These are phyloP conservation scores for Trametes cubensis DNA, from an alignment of 768 basidiomycete species.

Conservation along the genomic window DNA sequence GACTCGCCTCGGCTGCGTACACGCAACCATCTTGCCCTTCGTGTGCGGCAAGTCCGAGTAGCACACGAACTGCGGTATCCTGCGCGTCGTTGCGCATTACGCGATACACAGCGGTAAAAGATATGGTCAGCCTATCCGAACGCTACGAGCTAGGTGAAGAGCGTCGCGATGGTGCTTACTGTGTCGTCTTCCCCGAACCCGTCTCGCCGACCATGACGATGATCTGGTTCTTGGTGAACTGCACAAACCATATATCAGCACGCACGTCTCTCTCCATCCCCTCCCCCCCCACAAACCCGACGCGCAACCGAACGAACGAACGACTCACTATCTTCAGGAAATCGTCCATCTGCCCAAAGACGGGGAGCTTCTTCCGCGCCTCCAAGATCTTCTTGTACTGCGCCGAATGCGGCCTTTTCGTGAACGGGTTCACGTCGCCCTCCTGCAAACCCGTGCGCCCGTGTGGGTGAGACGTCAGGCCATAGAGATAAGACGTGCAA, in stretches of 20 bases:
- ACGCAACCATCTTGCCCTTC: constrained; percentile 89
- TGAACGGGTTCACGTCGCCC: constrained; percentile 86
- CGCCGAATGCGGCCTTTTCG: constrained; percentile 70
- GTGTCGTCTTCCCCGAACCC: constrained; percentile 94
- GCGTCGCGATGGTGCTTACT: constrained; percentile 54
- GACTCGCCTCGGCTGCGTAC: constrained; percentile 94
- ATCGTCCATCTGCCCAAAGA: constrained; percentile 89
- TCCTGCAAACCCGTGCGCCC: constrained; percentile 47
- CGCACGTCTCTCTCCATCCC: constrained; percentile 34
- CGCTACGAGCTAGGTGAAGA: no score
- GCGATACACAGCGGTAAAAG: no score
- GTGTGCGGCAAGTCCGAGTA: constrained; percentile 92
- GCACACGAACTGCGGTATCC: constrained; percentile 96
- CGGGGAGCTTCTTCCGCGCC: constrained; percentile 84
- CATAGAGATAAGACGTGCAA: no score
- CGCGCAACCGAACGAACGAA: neutral
- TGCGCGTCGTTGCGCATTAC: constrained; percentile 41
- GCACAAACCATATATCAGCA: constrained; percentile 28
- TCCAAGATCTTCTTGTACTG: constrained; percentile 88
- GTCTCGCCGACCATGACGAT: constrained; percentile 94
- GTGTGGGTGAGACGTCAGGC: neutral
- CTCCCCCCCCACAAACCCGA: neutral
- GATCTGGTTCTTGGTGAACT: constrained; percentile 82
- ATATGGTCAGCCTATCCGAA: neutral
- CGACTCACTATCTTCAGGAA: constrained; percentile 84